Evolutionary conservation across 768 basidiomycete species (phyloP), one percentile per base, ranked within the genome.

Genomic region (Rhodosporidiobolus odoratus): DNA sequence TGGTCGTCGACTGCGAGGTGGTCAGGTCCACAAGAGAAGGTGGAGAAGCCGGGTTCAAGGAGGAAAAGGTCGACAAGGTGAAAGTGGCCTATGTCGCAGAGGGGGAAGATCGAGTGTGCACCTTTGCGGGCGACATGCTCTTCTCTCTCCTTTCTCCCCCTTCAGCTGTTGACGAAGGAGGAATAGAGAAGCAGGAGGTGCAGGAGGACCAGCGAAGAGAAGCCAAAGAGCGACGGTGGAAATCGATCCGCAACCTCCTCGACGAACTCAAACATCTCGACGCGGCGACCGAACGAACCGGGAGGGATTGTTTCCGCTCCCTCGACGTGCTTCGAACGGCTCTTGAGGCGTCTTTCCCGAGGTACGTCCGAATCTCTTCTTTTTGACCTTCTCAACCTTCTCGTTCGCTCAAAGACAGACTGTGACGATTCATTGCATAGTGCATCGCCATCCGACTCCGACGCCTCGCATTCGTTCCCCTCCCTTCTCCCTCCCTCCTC

Each of bases 1-100:
- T 73, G 72, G 72, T 66, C 32, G 57, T 73, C 50, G 72, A 73
- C 40, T 30, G 69, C 27, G 53, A 69, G 37, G 61, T 73, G 16
- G 35, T 56, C 35, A 48, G 50, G 17, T 2, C 19, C 32, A 1
- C 2, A 37, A 4, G 23, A 19, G 23, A 13, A 13, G 25, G 9
- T 17, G 38, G 27, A 8, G 32, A 19, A 16, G n/a, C n/a, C n/a
- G n/a, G n/a, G n/a, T 23, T 15, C 27, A 53, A 30, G 37, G 17
- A 40, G 41, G 57, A 58, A 13, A 21, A 9, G 43, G 60, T 65
- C 40, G 58, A 50, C 34, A 34, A 13, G 17, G 47, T 65, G 37
- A 73, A 73, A 60, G 63, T 73, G 43, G 60, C 68, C 27, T 73
- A 73, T 34, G 68, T 69, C 23, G 57, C 37, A 23, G 65, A 40